These are phyloP conservation scores for Trametes cingulata DNA, from an alignment of 768 basidiomycete genomes.

Conservation along the genomic window DNA sequence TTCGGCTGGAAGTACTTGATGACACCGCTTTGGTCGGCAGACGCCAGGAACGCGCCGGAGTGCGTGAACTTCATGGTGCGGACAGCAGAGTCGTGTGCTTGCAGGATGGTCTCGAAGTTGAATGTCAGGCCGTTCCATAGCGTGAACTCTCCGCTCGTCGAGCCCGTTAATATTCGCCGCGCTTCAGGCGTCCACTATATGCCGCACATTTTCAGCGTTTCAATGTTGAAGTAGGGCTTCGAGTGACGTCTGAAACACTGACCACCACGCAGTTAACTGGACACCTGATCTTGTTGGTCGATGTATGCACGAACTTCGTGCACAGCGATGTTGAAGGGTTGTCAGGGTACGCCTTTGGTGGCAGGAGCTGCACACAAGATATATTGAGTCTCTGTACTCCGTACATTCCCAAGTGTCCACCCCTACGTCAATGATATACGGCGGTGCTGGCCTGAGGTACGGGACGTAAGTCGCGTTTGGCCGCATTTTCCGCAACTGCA, in stretches of 20 bases:
- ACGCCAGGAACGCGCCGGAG: slow-evolving; percentile 90
- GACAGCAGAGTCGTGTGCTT: slow-evolving; percentile 95
- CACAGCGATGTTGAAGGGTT: slow-evolving; percentile 94
- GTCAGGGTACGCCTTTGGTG: slow-evolving; percentile 87
- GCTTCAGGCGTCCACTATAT: slow-evolving; percentile 96
- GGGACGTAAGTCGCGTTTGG: slow-evolving; percentile 78
- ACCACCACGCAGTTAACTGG: slow-evolving; percentile 96
- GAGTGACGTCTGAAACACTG: slow-evolving; percentile 34
- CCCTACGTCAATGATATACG: slow-evolving; percentile 86
- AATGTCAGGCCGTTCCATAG: slow-evolving; percentile 99
- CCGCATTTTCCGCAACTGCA: slow-evolving; percentile 72
- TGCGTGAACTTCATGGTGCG: slow-evolving; percentile 90
- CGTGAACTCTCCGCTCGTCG: slow-evolving; percentile 96
- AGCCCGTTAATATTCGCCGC: slow-evolving; percentile 89
- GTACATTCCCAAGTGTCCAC: slow-evolving; percentile 21
- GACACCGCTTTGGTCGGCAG: slow-evolving; percentile 88
- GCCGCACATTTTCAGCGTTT: neutral
- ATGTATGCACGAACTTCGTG: slow-evolving; percentile 97
- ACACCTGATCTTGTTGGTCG: slow-evolving; percentile 97
- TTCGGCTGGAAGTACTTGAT: slow-evolving; percentile 99
- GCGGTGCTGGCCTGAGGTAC: slow-evolving; percentile 79
- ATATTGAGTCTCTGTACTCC: slow-evolving; percentile 26
- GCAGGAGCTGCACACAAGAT: slow-evolving; percentile 67
- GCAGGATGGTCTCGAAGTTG: slow-evolving; percentile 99
- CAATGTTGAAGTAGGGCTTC: neutral